phyloP scores from a whole-genome alignment of 2,329 filamentous ascomycete species.

The Fusarium humuli region DNA sequence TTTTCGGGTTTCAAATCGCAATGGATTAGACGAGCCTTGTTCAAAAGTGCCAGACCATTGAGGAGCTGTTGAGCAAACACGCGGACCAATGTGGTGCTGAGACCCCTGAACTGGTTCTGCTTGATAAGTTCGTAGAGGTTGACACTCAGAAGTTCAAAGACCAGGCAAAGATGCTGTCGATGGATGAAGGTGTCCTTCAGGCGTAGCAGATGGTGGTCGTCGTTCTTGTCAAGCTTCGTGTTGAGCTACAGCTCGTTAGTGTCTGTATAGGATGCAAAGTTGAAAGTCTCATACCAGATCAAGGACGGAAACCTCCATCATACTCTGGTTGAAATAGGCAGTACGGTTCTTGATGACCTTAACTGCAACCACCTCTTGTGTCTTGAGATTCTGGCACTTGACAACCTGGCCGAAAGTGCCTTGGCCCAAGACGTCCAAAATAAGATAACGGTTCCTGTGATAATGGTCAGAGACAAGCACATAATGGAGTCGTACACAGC shows the following conservation, averaged over 20 bases:
- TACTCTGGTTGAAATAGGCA: constrained; percentile 99
- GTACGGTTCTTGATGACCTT: constrained; percentile 99
- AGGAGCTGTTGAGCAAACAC: constrained; percentile 98
- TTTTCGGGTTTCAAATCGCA: constrained; percentile 99
- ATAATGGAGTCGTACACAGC: constrained; percentile 43
- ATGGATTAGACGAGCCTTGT: constrained; percentile 96
- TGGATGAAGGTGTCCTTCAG: constrained; percentile 99
- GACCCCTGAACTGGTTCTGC: constrained; percentile 97
- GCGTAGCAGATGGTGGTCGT: constrained; percentile 94
- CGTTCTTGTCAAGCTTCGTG: constrained; percentile 98
- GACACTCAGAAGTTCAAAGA: constrained; percentile 96
- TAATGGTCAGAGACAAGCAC: constrained; percentile 18
- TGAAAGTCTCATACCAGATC: constrained; percentile 75
- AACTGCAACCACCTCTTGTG: constrained; percentile 97
- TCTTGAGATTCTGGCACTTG: constrained; percentile 98
- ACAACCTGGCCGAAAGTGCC: constrained; percentile 99
- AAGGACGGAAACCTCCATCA: constrained; percentile 99
- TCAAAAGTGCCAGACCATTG: constrained; percentile 89
- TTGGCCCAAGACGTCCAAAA: constrained; percentile 95
- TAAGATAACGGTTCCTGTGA: constrained; percentile 90
- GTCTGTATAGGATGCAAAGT: not conserved
- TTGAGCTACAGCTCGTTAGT: constrained; percentile 74
- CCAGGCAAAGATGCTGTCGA: constrained; percentile 93
- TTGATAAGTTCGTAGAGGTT: constrained; percentile 99
- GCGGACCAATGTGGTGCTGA: constrained; percentile 95